A percentile compares a stretch with the other conserved stretches of the same genome.
phyloP scores from a whole-genome alignment of 306 rosid genomes.

The Dalbergia cultrata region DNA sequence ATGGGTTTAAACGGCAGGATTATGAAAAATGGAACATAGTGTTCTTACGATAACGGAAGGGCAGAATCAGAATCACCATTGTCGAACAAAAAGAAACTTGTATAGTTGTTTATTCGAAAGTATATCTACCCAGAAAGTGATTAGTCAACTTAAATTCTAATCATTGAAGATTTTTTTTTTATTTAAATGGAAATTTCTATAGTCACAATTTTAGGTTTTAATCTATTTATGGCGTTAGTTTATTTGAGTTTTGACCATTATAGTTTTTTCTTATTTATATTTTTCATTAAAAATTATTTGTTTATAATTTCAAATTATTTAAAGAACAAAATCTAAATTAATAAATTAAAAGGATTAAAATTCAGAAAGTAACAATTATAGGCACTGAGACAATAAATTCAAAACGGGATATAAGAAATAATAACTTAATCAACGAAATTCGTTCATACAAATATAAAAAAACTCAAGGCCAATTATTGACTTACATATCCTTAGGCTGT shows the following conservation, averaged over 20 bases:
- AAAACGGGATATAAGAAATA: background rate
- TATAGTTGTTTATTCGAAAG: too few relatives aligned
- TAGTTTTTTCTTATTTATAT: too few relatives aligned
- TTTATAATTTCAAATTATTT: background rate
- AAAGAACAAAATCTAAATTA: background rate
- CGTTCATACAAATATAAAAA: background rate
- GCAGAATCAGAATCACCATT: constrained; percentile 8
- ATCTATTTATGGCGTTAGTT: too few relatives aligned
- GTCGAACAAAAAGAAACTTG: constrained; percentile 21
- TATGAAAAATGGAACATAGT: background rate
- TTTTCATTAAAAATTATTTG: too few relatives aligned
- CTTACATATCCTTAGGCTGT: too few relatives aligned
- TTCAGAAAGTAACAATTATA: background rate
- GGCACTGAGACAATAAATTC: background rate
- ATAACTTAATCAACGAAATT: background rate
- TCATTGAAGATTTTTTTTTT: too few relatives aligned
- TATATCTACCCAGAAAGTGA: too few relatives aligned
- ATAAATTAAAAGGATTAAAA: too few relatives aligned
- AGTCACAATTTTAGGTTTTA: too few relatives aligned
- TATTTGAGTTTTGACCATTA: too few relatives aligned
- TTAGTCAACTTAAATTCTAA: too few relatives aligned
- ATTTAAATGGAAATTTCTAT: too few relatives aligned
- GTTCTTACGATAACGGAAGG: background rate
- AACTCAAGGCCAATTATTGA: background rate
- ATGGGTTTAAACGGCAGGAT: background rate